Evolutionary conservation across 306 rosid species (phyloP), one percentile per base, ranked within the genome.

Genomic region (Pueraria montana): DNA sequence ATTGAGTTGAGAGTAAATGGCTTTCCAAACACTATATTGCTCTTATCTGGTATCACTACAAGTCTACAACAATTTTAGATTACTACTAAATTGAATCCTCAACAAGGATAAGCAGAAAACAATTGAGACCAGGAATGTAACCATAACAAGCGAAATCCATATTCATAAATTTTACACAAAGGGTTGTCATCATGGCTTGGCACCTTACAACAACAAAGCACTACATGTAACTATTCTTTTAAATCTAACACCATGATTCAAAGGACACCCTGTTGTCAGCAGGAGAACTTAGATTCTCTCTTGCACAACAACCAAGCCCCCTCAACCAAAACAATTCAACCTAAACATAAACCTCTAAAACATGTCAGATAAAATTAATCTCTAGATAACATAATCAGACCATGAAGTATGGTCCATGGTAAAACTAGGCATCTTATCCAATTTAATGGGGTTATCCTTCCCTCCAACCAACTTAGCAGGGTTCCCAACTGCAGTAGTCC

Each of bases 381-480:
- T 82, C 82, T 87, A 96, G 56, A 94, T 92, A 55, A 93, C 97
- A 81, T 94, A 94, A 53, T 96, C 94, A 78, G 93, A 92, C 94
- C 97, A 93, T 12, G 93, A 93, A 78, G 96, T 92, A 72, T 96
- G 99, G 30, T 96, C 98, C 98, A 96, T 96, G 0, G 97, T 96
- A 4, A 88, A 86, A 70, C 99, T 91, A 27, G 99, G 98, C 63
- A 88, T 88, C 87, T 91, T 90, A 30, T 94, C 96, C 13, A 92
- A 85, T 82, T 76, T 93, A 11, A 86, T 72, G 8, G 98, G 99
- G 16, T 96, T 93, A 20, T 87, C 85, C 63, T 93, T 94, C 76
- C 99, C 98, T 40, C 98, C 99, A 17, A 96, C 4, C 89, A 96
- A 88, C 76, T 85, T 92, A 23, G 98, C 96, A 6, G 98, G 99